These are phyloP conservation scores for Lagenidium giganteum DNA, from an alignment of 352 stramenopile genomes.

Conservation along the genomic window DNA sequence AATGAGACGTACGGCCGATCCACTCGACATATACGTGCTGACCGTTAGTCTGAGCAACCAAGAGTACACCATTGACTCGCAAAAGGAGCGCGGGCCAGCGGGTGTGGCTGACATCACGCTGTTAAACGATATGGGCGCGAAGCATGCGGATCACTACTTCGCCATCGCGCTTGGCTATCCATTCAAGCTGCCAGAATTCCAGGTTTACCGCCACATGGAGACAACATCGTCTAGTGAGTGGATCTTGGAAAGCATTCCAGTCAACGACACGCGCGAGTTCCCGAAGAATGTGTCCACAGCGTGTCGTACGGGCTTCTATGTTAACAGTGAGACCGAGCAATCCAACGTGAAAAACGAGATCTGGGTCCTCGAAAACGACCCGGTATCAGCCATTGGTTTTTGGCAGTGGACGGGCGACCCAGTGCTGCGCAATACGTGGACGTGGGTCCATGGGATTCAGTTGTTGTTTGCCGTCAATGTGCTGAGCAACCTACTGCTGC, in stretches of 20 bases:
- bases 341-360: conserved; percentile 26
- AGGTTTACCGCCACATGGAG: conserved; percentile 1
- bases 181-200: conserved; percentile 9
- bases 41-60: conserved; percentile 13
- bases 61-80: conserved; percentile 15
- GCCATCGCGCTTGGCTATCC: conserved; percentile 21
- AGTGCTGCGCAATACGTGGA: conserved; percentile 35
- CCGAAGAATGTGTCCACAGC: conserved; percentile 19
- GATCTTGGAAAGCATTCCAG: conserved; percentile 8
- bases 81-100: conserved; percentile 3
- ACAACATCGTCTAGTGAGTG: conserved; percentile 1
- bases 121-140: conserved; percentile 8
- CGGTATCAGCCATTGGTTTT: conserved; percentile 7
- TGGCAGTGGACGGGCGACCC: conserved; percentile 21
- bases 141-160: conserved; percentile 5
- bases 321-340: conserved; percentile 20
- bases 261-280: not conserved
- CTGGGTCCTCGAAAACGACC: conserved; percentile 19
- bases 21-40: conserved; percentile 10
- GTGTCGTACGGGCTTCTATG: conserved; percentile 29
- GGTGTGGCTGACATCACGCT: conserved; percentile 3
- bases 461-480: conserved; percentile 34
- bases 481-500: conserved; percentile 28
- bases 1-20: conserved; percentile 5
- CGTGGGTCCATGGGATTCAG: conserved; percentile 47